Base-by-base conservation (phyloP, 306 rosid genomes). In the Purshia tridentata region DNA sequence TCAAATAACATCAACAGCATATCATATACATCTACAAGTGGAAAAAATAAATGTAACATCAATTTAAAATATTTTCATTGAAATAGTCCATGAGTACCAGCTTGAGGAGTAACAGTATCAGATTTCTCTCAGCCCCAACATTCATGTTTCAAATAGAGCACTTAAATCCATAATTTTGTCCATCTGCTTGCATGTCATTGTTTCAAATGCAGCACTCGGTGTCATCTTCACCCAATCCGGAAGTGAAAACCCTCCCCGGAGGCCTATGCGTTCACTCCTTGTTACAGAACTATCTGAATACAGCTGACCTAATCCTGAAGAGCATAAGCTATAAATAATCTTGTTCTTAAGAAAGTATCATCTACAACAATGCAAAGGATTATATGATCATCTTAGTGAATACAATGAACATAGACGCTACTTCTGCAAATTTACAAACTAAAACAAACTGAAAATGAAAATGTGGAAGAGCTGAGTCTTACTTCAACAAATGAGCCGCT, bases 401-500 rank as follows among this genome's bases (percentile, higher is more conserved):
- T 19, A 14, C 35, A 22, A 52, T 14, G 6, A 46, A 66, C 14
- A 57, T 4, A 8, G 10, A 71, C 42, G 20, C 45, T 45, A 13
- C 4, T 57, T 54, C 49, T 40, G 52, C 57, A 58, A 40, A 55
- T 8, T 4, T 47, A 11, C 16, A 51, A 40, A 62, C 58, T n/a
- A n/a, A n/a, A n/a, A n/a, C n/a, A n/a, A n/a, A 7, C n/a, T 18
- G 39, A 67, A 82, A n/a, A 9, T 14, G 63, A 51, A 70, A 29
- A 50, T 41, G 57, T 44, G 0, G 23, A 74, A 52, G 59, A 52
- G 9, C 66, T 6, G 75, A 51, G 72, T 77, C 95, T 82, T 82
- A 91, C 99, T 72, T 89, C 91, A 61, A 91, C 39, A 57, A 89
- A 91, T 67, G 92, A 80, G 39, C n/a, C n/a, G n/a, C n/a, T n/a